These are phyloP conservation scores for Hortiboletus flavorubellus DNA, from an alignment of 768 basidiomycete species.

Conservation along the genomic window DNA sequence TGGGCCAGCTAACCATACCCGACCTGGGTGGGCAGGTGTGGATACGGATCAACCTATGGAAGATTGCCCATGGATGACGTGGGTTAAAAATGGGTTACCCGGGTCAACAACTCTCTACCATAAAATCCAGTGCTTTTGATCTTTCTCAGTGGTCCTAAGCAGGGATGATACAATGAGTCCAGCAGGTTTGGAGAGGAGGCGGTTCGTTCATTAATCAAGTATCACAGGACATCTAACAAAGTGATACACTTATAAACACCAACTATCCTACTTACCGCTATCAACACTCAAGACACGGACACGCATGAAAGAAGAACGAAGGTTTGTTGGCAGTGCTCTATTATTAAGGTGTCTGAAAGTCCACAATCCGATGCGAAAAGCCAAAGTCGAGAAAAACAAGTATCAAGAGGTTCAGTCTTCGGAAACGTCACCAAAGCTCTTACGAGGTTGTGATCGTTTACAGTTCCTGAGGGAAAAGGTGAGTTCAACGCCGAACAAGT, in stretches of 20 bases:
- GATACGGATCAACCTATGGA: no score
- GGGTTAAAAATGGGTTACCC: no score
- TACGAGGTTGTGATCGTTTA: constrained; percentile 14
- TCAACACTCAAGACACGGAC: constrained; percentile 1
- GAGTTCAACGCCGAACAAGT: not conserved
- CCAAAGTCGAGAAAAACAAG: constrained; percentile 3
- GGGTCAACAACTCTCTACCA: no score
- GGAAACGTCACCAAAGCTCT: not conserved
- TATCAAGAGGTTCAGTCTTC: constrained; percentile 5
- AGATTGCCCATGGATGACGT: no score
- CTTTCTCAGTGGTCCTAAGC: no score
- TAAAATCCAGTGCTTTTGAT: no score
- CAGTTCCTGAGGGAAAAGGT: constrained; percentile 26
- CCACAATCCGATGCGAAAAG: constrained; percentile 18
- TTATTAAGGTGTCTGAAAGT: constrained; percentile 12
- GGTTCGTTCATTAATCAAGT: not conserved
- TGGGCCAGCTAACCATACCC: no score
- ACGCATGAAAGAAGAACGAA: not conserved
- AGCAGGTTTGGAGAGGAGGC: no score
- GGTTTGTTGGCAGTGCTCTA: constrained; percentile 12
- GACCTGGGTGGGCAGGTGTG: no score
- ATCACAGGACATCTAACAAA: not conserved
- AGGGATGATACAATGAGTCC: no score
- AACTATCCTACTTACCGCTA: not conserved
- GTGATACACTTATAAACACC: not conserved